Evolutionary conservation across 257 asterid species (phyloP), one percentile per base, ranked within the genome.

Genomic region (Nicotiana attenuata): DNA sequence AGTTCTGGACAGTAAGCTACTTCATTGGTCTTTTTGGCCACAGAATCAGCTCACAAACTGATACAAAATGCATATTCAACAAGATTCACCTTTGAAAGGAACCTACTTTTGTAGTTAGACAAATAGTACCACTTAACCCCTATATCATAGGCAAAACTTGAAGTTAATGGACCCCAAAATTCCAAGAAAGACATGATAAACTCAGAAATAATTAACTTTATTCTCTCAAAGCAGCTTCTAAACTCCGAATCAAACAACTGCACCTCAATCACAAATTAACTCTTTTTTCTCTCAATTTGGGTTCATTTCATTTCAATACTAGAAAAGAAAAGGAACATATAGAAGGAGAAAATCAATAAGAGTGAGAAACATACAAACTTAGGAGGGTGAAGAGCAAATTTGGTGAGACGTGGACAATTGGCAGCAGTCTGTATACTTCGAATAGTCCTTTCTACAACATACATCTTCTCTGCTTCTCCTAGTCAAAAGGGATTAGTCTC

Each of bases 321-420:
- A 63, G 65, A 11, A 67, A 5, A 17, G 17, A 59, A 57, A 65
- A 65, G 24, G n/a, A 26, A 19, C 2, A 52, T 50, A 19, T 15
- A 50, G 26, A 31, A 2, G 29, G 7, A 16, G 59, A 13, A 68
- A 26, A 53, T 35, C 24, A 76, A 77, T 19, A 65, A 8, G 73
- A 63, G n/a, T n/a, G 3, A 71, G 60, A 82, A 69, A 82, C 88
- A 83, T 88, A 93, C 97, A 16, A 78, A 50, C 53, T 90, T 91
- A 5, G 97, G 97, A 77, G 97, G 83, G 3, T 64, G 93, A 47
- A 92, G 93, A 78, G 85, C 75, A 81, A 91, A 86, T 78, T 83
- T 86, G 65, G 86, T 86, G 84, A 91, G 94, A 47, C 88, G 92
- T 64, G 97, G 98, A 77, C 84, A 82, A 0, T 16, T 83, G 0